Percentiles rank a stretch among this genome's conserved stretches.
phyloP scores from a whole-genome alignment of 2,329 filamentous ascomycete genomes.

The Microcyclospora tardicrescens region DNA sequence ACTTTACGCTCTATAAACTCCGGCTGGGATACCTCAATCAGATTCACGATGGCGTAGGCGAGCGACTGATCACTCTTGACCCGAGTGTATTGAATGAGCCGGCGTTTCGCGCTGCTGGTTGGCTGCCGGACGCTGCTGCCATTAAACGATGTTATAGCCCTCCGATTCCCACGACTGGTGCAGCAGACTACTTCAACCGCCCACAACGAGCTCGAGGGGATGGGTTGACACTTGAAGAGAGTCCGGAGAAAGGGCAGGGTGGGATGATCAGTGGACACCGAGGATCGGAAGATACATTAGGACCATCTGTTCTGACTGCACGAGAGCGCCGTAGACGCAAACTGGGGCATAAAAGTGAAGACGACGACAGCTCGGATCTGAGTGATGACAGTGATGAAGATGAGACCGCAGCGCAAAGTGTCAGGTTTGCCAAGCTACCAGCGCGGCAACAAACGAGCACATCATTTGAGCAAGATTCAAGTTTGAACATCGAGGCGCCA shows the following conservation, averaged over 20 bases:
- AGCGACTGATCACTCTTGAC: slow-evolving; percentile 71
- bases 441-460: slow-evolving; percentile 75
- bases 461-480: slow-evolving; percentile 45
- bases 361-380: slow-evolving; percentile 74
- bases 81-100: slow-evolving; percentile 66
- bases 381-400: slow-evolving; percentile 78
- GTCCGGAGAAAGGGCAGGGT: slow-evolving; percentile 59
- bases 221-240: slow-evolving; percentile 23
- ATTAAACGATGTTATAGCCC: slow-evolving; percentile 76
- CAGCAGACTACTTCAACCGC: slow-evolving; percentile 70
- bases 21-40: slow-evolving; percentile 68
- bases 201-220: slow-evolving; percentile 15
- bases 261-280: slow-evolving; percentile 57
- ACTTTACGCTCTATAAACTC: slow-evolving; percentile 68
- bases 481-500: slow-evolving; percentile 10
- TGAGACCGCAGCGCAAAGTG: slow-evolving; percentile 62
- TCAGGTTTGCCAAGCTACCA: slow-evolving; percentile 94
- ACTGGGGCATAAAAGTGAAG: slow-evolving; percentile 49
- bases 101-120: slow-evolving; percentile 71
- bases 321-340: slow-evolving; percentile 47
- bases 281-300: slow-evolving; percentile 52
- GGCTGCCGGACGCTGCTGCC: slow-evolving; percentile 59
- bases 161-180: slow-evolving; percentile 66
- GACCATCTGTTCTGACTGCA: slow-evolving; percentile 39
- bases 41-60: slow-evolving; percentile 71